A percentile compares a stretch with the other conserved stretches of the same genome.
Evolutionary conservation across 2,329 filamentous ascomycete genomes (phyloP).

Genomic region (Chalaropsis thielavioides): DNA sequence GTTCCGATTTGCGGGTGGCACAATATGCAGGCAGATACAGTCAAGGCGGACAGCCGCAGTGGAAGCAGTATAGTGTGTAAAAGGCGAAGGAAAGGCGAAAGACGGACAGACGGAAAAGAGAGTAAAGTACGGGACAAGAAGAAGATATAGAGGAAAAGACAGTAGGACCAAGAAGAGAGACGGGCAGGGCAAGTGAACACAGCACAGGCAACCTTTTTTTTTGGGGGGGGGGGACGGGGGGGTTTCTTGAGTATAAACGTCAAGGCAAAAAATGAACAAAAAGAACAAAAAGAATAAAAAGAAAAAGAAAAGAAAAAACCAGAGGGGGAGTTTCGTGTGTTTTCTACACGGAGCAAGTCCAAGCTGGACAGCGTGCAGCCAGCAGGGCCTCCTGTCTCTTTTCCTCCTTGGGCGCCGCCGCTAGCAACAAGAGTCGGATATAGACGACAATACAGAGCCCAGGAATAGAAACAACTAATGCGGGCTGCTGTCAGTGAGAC

Average conservation of each 20-base stretch:
- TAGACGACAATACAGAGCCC: background rate
- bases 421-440: background rate
- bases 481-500: background rate
- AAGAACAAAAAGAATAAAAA: constrained; percentile 5
- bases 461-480: background rate
- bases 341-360: background rate
- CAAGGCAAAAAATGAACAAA: constrained; percentile 14
- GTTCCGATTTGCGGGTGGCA: background rate
- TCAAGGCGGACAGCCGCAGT: background rate
- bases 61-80: background rate
- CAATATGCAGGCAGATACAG: background rate
- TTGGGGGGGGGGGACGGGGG: too few relatives aligned
- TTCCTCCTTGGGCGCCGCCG: background rate
- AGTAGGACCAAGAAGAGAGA: constrained; percentile 9
- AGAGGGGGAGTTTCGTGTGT: background rate
- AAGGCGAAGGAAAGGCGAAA: constrained; percentile 18
- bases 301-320: background rate
- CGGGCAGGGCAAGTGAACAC: constrained; percentile 9
- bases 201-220: too few relatives aligned
- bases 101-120: constrained; percentile 11
- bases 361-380: too few relatives aligned
- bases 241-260: background rate
- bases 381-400: background rate
- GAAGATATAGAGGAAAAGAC: background rate
- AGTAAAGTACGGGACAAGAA: constrained; percentile 8